Percentiles rank a stretch among this genome's conserved stretches.
Conservation (phyloP, 2,329 filamentous ascomycete genomes). For the Exophiala sp. region DNA sequence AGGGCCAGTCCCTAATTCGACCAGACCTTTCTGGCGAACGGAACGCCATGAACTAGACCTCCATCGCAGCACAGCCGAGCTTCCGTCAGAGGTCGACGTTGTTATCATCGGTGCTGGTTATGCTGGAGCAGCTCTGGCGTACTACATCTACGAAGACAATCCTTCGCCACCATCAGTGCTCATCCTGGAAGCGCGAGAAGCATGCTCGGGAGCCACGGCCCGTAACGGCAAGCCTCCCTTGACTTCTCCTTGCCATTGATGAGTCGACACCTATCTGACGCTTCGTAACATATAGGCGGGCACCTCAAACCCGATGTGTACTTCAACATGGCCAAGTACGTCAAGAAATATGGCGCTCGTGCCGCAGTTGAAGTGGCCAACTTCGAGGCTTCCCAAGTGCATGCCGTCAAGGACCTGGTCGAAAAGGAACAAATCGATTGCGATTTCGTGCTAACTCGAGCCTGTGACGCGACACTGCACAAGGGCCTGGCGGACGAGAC, state of each 20-base stretch:
- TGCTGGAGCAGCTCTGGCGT: conserved; percentile 43
- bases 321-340: conserved; percentile 34
- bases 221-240: conserved; percentile 36
- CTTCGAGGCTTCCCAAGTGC: conserved; percentile 40
- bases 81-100: conserved; percentile 42
- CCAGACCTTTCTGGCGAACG: not conserved
- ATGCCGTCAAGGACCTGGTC: conserved; percentile 36
- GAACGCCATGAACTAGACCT: not conserved
- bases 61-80: not conserved
- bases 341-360: conserved; percentile 33
- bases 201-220: conserved; percentile 44
- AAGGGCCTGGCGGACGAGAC: conserved; percentile 32
- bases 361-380: conserved; percentile 37
- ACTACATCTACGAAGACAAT: conserved; percentile 36
- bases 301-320: conserved; percentile 44
- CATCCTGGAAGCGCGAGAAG: conserved; percentile 39
- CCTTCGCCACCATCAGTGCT: conserved; percentile 28
- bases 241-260: too few species aligned
- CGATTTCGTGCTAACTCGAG: conserved; percentile 38
- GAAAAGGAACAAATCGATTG: conserved; percentile 42
- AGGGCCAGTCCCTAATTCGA: too few species aligned
- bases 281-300: conserved; percentile 30
- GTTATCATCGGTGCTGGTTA: conserved; percentile 48
- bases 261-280: too few species aligned
- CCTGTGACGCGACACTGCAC: conserved; percentile 38